These are phyloP conservation scores for Bipolaris zeicola DNA, from an alignment of 2,329 filamentous ascomycete species.

Conservation along the genomic window DNA sequence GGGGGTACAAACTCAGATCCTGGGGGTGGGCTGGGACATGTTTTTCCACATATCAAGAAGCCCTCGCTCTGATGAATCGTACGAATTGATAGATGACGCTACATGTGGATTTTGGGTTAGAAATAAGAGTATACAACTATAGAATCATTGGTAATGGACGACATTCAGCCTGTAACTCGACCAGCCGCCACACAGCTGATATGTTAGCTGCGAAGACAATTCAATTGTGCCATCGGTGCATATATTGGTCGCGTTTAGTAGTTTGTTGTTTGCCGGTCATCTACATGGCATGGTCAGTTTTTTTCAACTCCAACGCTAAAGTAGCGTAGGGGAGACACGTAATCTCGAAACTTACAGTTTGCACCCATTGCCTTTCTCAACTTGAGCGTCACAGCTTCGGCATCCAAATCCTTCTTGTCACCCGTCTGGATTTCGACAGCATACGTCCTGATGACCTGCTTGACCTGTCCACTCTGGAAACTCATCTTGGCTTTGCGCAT, in stretches of 20 bases:
- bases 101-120: neutral
- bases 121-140: constrained; percentile 3
- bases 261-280: constrained; percentile 29
- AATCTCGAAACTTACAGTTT: constrained; percentile 63
- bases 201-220: neutral
- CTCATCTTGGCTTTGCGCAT: constrained; percentile 73
- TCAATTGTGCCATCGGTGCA: neutral
- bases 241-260: constrained; percentile 16
- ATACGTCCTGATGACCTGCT: constrained; percentile 67
- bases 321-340: neutral
- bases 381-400: constrained; percentile 64
- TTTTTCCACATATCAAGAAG: constrained; percentile 40
- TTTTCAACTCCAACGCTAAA: neutral
- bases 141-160: constrained; percentile 5
- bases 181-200: neutral
- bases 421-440: constrained; percentile 68
- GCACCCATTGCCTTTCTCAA: constrained; percentile 71
- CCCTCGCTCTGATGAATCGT: constrained; percentile 53
- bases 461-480: constrained; percentile 70
- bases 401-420: constrained; percentile 65
- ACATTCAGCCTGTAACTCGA: neutral
- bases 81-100: neutral
- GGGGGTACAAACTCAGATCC: constrained; percentile 6
- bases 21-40: constrained; percentile 30
- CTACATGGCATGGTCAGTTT: constrained; percentile 10